Conservation (phyloP, 495 filamentous ascomycete species). For the Cetradonia linearis region DNA sequence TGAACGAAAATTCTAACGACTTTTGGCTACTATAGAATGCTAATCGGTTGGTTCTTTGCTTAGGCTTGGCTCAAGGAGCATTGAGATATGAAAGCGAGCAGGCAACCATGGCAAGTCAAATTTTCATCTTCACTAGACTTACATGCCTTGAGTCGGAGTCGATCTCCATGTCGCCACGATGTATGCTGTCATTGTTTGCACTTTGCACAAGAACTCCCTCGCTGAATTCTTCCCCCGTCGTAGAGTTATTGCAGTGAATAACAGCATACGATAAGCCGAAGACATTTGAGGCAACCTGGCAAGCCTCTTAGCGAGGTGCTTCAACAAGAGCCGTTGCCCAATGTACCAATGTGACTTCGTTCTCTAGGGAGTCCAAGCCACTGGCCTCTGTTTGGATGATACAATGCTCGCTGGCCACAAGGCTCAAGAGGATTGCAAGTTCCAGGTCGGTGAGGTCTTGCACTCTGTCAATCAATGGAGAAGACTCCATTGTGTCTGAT, state of each 20-base stretch:
- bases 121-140: background rate
- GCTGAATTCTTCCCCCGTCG: constrained; percentile 70
- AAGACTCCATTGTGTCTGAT: constrained; percentile 45
- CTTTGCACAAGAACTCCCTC: constrained; percentile 48
- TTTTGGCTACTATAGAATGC: background rate
- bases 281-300: constrained; percentile 52
- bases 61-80: too few relatives aligned
- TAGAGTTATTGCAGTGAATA: constrained; percentile 60
- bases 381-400: constrained; percentile 64
- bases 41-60: background rate
- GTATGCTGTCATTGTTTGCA: background rate
- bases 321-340: background rate
- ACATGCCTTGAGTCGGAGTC: constrained; percentile 6
- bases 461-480: constrained; percentile 50
- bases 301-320: constrained; percentile 16
- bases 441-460: constrained; percentile 78
- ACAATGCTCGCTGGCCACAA: constrained; percentile 74
- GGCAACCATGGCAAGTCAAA: too few relatives aligned
- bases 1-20: background rate
- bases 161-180: background rate
- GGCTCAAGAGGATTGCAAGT: constrained; percentile 70
- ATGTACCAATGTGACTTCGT: constrained; percentile 61
- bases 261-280: constrained; percentile 61
- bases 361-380: constrained; percentile 50
- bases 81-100: background rate